Evolutionary conservation across 2,329 filamentous ascomycete species (phyloP).

Genomic region (Curvularia verruculosa): DNA sequence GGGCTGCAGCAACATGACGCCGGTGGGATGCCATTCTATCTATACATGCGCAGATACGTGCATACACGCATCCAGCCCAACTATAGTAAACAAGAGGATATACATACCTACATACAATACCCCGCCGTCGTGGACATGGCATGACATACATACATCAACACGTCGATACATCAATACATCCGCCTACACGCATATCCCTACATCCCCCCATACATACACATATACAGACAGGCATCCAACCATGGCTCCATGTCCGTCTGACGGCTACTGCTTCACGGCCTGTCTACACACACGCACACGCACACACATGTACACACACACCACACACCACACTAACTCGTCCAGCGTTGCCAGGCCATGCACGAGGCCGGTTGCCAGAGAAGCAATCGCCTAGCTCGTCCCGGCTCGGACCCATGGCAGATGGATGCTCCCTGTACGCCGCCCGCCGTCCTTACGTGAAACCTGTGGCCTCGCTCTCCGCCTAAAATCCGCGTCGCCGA

Average conservation of each 20-base stretch:
- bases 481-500: slow-evolving; percentile 28
- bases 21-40: not conserved
- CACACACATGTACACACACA: no score
- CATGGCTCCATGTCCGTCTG: slow-evolving; percentile 16
- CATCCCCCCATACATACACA: not conserved
- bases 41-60: no score
- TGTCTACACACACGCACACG: no score
- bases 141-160: no score
- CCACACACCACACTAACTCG: no score
- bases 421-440: slow-evolving; percentile 29
- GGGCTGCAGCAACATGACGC: slow-evolving; percentile 18
- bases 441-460: slow-evolving; percentile 35
- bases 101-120: no score
- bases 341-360: not conserved
- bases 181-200: no score
- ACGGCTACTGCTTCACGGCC: slow-evolving; percentile 23
- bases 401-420: slow-evolving; percentile 28
- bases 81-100: no score
- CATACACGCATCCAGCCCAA: no score
- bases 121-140: no score
- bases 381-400: slow-evolving; percentile 25
- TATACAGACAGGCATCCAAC: not conserved
- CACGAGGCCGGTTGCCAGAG: slow-evolving; percentile 31
- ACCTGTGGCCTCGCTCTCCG: slow-evolving; percentile 33
- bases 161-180: no score